phyloP scores from a whole-genome alignment of 2,329 filamentous ascomycete genomes.

The Paraphoma chrysanthemicola region DNA sequence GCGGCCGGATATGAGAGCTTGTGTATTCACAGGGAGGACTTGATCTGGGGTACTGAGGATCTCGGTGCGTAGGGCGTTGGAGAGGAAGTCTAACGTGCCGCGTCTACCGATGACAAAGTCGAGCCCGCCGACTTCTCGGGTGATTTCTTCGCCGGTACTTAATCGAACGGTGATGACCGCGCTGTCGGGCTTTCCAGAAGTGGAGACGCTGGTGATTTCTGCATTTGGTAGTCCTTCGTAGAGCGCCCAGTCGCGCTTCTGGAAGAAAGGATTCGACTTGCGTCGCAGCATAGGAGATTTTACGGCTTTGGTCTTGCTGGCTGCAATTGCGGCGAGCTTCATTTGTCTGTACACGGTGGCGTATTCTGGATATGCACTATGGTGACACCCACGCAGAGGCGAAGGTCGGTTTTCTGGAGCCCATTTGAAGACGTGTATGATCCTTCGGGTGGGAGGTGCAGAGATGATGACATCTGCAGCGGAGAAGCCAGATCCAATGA shows the following conservation, averaged over 20 bases:
- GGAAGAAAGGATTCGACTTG: slow-evolving; percentile 54
- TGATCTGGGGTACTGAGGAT: slow-evolving; percentile 46
- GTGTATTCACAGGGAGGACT: not conserved
- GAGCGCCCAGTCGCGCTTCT: slow-evolving; percentile 57
- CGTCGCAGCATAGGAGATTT: slow-evolving; percentile 35
- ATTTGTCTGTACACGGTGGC: slow-evolving; percentile 66
- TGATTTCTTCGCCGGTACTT: slow-evolving; percentile 52
- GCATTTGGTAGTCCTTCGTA: slow-evolving; percentile 66
- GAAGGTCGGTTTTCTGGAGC: slow-evolving; percentile 62
- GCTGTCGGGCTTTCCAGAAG: slow-evolving; percentile 4
- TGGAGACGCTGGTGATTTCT: slow-evolving; percentile 52
- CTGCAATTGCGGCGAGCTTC: slow-evolving; percentile 57
- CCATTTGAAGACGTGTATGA: slow-evolving; percentile 69
- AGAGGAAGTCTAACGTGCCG: slow-evolving; percentile 61
- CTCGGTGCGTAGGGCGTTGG: slow-evolving; percentile 54
- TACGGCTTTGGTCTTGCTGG: slow-evolving; percentile 20
- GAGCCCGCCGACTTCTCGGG: slow-evolving; percentile 56
- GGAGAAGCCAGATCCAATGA: slow-evolving; percentile 68
- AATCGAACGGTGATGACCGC: slow-evolving; percentile 53
- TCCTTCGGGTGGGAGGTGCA: slow-evolving; percentile 55
- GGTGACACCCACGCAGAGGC: slow-evolving; percentile 65
- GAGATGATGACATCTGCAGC: slow-evolving; percentile 68
- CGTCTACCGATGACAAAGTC: slow-evolving; percentile 65
- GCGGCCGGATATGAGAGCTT: slow-evolving; percentile 56
- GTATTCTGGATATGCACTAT: slow-evolving; percentile 68